Percentiles rank a stretch among this genome's conserved stretches.
Evolutionary conservation across 345 rosid species (phyloP).

Genomic region (Gossypium raimondii): DNA sequence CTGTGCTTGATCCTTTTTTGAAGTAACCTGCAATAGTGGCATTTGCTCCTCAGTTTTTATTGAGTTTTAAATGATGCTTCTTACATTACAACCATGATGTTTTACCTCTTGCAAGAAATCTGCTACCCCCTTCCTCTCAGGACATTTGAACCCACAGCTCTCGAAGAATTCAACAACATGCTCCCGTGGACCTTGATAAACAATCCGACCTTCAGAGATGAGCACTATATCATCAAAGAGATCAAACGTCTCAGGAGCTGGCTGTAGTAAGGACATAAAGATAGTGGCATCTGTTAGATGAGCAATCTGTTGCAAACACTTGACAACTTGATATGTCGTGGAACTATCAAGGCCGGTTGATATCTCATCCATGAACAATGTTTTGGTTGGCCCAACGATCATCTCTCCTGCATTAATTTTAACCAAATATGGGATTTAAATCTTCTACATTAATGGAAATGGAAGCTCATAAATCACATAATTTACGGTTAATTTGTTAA

Average conservation of each 20-base stretch:
- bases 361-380: conserved; percentile 91
- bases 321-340: conserved; percentile 80
- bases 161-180: conserved; percentile 58
- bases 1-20: conserved; percentile 85
- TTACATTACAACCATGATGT: not conserved
- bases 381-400: conserved; percentile 90
- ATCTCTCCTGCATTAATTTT: conserved; percentile 58
- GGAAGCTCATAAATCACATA: not conserved
- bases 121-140: conserved; percentile 80
- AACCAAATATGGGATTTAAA: not conserved
- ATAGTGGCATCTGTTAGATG: conserved; percentile 69
- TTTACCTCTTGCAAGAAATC: conserved; percentile 91
- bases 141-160: conserved; percentile 66
- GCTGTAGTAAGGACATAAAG: conserved; percentile 78
- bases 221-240: conserved; percentile 78
- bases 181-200: conserved; percentile 80
- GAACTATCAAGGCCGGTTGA: conserved; percentile 93
- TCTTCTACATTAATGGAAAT: not conserved
- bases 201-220: conserved; percentile 74
- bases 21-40: conserved; percentile 52
- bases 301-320: conserved; percentile 77
- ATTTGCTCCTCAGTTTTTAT: not conserved
- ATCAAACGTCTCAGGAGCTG: conserved; percentile 86
- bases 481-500: not conserved
- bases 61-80: not conserved